phyloP scores from a whole-genome alignment of 1,139 yeast genomes.

The Kluyveromyces sp. region DNA sequence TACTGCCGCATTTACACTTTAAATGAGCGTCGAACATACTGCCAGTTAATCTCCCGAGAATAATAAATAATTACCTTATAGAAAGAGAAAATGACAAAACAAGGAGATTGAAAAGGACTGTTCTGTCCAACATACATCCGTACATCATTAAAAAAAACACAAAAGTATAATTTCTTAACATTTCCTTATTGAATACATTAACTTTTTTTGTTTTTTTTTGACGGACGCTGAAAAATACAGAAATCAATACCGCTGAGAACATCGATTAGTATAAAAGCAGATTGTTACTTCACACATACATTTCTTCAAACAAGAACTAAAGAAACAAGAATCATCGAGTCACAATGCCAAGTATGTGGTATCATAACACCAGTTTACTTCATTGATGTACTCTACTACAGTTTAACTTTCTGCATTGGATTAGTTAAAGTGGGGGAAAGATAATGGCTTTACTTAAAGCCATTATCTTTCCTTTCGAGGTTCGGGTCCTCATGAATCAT shows the following conservation, averaged over 20 bases:
- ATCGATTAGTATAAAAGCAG: not conserved
- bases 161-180: too few species aligned
- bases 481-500: conserved; percentile 61
- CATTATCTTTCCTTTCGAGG: conserved; percentile 34
- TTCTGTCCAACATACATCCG: too few species aligned
- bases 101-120: too few species aligned
- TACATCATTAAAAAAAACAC: too few species aligned
- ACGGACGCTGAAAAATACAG: not conserved
- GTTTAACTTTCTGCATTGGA: conserved; percentile 7
- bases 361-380: conserved; percentile 2
- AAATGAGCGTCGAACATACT: too few species aligned
- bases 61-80: too few species aligned
- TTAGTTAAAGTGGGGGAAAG: conserved; percentile 2
- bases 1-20: too few species aligned
- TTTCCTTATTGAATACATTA: too few species aligned
- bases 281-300: not conserved
- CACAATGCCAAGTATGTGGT: conserved; percentile 53
- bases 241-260: not conserved
- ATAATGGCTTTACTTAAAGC: not conserved
- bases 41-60: too few species aligned
- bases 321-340: conserved; percentile 16
- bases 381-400: conserved; percentile 2
- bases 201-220: not conserved
- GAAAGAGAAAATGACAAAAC: too few species aligned
- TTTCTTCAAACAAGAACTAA: not conserved